Evolutionary conservation across 345 rosid species (phyloP).

Genomic region (Zanthoxylum bungeanum): DNA sequence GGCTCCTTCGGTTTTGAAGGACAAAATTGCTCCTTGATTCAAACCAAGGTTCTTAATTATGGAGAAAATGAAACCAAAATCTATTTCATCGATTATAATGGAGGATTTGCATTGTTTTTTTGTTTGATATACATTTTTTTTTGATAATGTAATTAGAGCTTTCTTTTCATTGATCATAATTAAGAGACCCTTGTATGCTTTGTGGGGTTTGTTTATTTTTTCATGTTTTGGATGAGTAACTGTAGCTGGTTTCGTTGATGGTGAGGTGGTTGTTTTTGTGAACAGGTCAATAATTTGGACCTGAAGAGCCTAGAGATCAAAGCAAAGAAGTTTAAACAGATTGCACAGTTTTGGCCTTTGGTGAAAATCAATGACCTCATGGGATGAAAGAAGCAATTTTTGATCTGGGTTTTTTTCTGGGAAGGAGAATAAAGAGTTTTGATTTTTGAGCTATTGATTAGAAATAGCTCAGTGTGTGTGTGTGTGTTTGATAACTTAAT

Average conservation of each 20-base stretch:
- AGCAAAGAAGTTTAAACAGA: constrained; percentile 18
- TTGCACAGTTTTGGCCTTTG: constrained; percentile 5
- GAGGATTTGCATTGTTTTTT: constrained; percentile 3
- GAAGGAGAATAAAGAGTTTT: constrained; percentile 17
- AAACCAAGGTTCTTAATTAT: constrained; percentile 24
- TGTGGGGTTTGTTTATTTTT: constrained; percentile 5
- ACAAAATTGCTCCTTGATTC: constrained; percentile 26
- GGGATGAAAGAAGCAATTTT: constrained; percentile 22
- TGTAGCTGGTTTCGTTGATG: neutral
- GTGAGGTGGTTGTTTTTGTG: neutral
- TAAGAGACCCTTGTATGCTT: neutral
- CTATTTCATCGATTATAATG: neutral
- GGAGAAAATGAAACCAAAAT: neutral
- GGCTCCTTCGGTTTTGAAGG: constrained; percentile 25
- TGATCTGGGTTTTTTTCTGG: constrained; percentile 40
- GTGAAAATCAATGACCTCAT: neutral
- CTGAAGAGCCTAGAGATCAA: constrained; percentile 11
- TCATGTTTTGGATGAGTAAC: neutral
- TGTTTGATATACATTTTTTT: neutral
- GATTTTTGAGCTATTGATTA: neutral
- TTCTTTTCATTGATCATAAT: neutral
- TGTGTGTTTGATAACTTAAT: constrained; percentile 4
- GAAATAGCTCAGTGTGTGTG: neutral
- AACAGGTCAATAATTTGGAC: constrained; percentile 24
- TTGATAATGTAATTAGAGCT: neutral